Conservation (phyloP, 2,329 filamentous ascomycete genomes). For the Aspergillus nomiae region DNA sequence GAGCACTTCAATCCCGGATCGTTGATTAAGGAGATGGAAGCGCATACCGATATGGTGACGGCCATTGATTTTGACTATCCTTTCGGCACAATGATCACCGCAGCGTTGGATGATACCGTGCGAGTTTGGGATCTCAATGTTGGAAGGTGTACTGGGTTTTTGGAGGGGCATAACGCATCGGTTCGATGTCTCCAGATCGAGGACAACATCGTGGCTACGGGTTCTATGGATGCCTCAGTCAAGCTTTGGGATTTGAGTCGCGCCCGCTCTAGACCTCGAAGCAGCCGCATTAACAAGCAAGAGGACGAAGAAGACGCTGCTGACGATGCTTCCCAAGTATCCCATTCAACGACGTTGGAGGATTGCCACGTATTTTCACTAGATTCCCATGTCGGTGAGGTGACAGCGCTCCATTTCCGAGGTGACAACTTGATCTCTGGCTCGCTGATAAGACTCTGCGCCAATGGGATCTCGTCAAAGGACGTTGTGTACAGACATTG, state of each 20-base stretch:
- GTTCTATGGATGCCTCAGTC: conserved; percentile 92
- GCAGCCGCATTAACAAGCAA: conserved; percentile 56
- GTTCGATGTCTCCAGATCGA: conserved; percentile 91
- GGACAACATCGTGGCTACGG: conserved; percentile 92
- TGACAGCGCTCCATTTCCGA: conserved; percentile 89
- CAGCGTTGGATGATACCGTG: conserved; percentile 89
- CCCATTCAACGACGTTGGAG: conserved; percentile 72
- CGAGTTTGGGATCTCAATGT: conserved; percentile 96
- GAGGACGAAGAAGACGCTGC: conserved; percentile 46
- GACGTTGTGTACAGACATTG: conserved; percentile 94
- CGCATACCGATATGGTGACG: conserved; percentile 85
- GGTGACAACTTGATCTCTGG: conserved; percentile 91
- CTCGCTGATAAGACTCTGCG: conserved; percentile 94
- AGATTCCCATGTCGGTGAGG: conserved; percentile 87
- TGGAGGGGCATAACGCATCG: conserved; percentile 94
- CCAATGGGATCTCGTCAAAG: conserved; percentile 96
- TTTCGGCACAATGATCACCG: conserved; percentile 91
- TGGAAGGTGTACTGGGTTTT: conserved; percentile 83
- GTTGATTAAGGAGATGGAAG: conserved; percentile 82
- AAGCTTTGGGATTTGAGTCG: conserved; percentile 92
- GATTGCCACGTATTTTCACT: conserved; percentile 89
- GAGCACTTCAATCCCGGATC: conserved; percentile 92
- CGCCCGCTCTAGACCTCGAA: conserved; percentile 74
- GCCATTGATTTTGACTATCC: conserved; percentile 96
- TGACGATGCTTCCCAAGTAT: conserved; percentile 56